Evolutionary conservation across 2,329 filamentous ascomycete genomes (phyloP), one percentile per base, ranked within the genome.

Genomic region (Aspergillus puulaauensis): DNA sequence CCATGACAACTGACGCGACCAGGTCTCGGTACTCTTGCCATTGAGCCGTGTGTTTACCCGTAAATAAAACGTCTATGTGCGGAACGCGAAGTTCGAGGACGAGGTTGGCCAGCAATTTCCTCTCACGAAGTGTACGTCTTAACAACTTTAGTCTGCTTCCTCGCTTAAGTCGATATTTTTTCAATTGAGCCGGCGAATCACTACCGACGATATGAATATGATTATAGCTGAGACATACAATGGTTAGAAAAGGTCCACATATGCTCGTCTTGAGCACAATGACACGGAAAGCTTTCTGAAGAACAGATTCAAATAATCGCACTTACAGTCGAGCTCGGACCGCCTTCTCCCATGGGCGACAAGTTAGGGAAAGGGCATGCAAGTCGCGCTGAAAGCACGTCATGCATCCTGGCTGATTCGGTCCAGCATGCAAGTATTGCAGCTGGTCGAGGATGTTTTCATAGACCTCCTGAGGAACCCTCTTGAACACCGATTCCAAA

Each of bases 1-100:
- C 78, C 79, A 84, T 83, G 33, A 86, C 80, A 39, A 86, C 73
- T 1, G 83, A 84, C 6, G 82, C 81, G 17, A 85, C 69, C 17
- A 81, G 58, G 57, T 83, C 79, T 44, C 80, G 72, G 52, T 83
- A 80, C 49, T 81, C 79, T 64, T 81, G 75, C 65, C 75, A 76
- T 57, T 77, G 68, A 23, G 66, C 60, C 57, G 73, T 72, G 47
- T 76, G 72, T 56, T 76, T 73, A 45, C 70, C 76, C 37, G 68
- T 66, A 57, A 76, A 66, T 7, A 74, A 59, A 55, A 75, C 44
- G 56, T 83, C 76, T 51, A 82, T 71, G 45, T 82, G 79, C 2
- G 81, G 76, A 11, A 86, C 76, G 39, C 82, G 78, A 33, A 87
- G 66, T 60, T 83, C 81, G 12, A 76, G 75, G 31, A 86, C 83